Evolutionary conservation across 257 asterid species (phyloP).

Genomic region (Gentiana macrophylla): DNA sequence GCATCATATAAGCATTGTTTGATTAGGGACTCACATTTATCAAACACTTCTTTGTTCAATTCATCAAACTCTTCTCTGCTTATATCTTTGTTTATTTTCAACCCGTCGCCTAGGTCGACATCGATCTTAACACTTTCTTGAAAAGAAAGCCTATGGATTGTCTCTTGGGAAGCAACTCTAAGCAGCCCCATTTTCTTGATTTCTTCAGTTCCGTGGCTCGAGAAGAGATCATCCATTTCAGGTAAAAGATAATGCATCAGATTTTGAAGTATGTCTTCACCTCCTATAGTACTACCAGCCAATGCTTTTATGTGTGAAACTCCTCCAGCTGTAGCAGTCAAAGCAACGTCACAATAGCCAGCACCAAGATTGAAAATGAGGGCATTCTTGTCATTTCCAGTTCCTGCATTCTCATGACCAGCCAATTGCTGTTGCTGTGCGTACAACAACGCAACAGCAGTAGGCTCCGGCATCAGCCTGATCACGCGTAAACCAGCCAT

Average conservation of each 20-base stretch:
- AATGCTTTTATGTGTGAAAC: slow-evolving; percentile 74
- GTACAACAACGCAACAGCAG: slow-evolving; percentile 76
- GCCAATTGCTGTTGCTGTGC: slow-evolving; percentile 72
- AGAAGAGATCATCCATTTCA: slow-evolving; percentile 44
- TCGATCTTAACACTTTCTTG: slow-evolving; percentile 32
- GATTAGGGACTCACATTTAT: slow-evolving; percentile 44
- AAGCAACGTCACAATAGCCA: slow-evolving; percentile 77
- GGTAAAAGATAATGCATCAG: slow-evolving; percentile 56
- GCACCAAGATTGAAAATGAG: slow-evolving; percentile 89
- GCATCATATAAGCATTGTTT: slow-evolving; percentile 46
- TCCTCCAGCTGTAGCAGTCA: slow-evolving; percentile 77
- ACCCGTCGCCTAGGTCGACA: slow-evolving; percentile 48
- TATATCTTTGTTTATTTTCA: slow-evolving; percentile 39
- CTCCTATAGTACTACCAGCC: slow-evolving; percentile 61
- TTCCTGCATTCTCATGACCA: slow-evolving; percentile 39
- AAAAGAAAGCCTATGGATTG: slow-evolving; percentile 55
- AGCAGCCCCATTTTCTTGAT: slow-evolving; percentile 58
- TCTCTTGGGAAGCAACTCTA: slow-evolving; percentile 71
- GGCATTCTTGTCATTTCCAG: slow-evolving; percentile 60
- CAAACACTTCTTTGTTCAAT: slow-evolving; percentile 46
- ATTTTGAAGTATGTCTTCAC: slow-evolving; percentile 71
- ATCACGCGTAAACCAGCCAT: slow-evolving; percentile 90
- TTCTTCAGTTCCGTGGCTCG: slow-evolving; percentile 50
- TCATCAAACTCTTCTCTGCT: slow-evolving; percentile 46
- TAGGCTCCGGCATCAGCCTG: slow-evolving; percentile 84